Evolutionary conservation across 2,329 filamentous ascomycete species (phyloP), one percentile per base, ranked within the genome.

Genomic region (Biscogniauxia mediterranea): DNA sequence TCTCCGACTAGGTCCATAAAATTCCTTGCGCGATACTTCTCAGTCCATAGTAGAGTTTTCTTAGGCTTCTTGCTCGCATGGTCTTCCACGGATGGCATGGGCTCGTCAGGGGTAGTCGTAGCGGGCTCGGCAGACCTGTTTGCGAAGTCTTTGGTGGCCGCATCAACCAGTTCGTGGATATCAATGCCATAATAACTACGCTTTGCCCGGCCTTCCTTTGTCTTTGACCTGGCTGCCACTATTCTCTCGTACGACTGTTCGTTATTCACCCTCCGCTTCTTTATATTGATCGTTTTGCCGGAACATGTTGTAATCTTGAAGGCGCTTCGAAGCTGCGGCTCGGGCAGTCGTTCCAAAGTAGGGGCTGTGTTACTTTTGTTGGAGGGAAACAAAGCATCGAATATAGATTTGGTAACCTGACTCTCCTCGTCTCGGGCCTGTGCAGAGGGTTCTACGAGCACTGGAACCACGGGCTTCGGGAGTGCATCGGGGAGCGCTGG

Each of bases 1-100:
- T 99, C 95, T 26, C 96, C 96, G 54, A 96, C 92, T 0, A 99
- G 82, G 68, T 99, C 95, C 68, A 93, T 91, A 70, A 98, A 99
- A 69, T 88, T 94, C 63, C 87, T 87, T 26, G 95, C 95, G 42
- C 95, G 89, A 73, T 99, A 99, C 74, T 99, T 99, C 73, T 99
- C 95, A 0, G 94, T 97, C 95, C 95, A 99, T 72, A 99, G 80
- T 32, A 92, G 75, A 0, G 86, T 83, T 64, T 76, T 79, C 61
- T 78, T 82, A 0, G 75, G 71, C 62, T 78, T 82, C 63, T 78
- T 81, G 59, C 54, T 51, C 1, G 69, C 56, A 32, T 58, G 32
- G 2, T 64, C 64, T 64, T 85, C 82, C 17, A 82, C 75, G 1
- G 82, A 81, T 21, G 68, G 75, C 17, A 81, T 66, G 1, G 79